A percentile compares a stretch with the other conserved stretches of the same genome.
Evolutionary conservation across 768 basidiomycete species (phyloP).

Genomic region (Lanmaoa rubissima): DNA sequence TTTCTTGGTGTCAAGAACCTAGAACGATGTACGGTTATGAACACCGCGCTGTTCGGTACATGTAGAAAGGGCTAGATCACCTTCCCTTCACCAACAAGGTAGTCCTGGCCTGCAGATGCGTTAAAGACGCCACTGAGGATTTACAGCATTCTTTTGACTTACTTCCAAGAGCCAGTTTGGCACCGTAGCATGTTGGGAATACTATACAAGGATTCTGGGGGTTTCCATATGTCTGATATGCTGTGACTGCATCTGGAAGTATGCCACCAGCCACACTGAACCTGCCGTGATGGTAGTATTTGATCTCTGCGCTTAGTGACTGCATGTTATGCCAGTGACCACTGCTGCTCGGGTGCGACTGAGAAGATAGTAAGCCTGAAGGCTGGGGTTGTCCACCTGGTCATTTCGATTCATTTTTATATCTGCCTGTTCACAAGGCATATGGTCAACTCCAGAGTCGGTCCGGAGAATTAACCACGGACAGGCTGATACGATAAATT

Average conservation of each 20-base stretch:
- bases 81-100: conserved; percentile 53
- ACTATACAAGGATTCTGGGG: conserved; percentile 53
- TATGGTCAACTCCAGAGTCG: neutral
- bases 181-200: conserved; percentile 60
- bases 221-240: conserved; percentile 57
- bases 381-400: neutral
- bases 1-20: conserved; percentile 49
- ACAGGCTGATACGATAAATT: neutral
- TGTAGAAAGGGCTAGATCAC: conserved; percentile 22
- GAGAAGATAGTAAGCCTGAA: neutral
- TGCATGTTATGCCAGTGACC: conserved; percentile 5
- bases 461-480: neutral
- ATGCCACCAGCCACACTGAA: conserved; percentile 51
- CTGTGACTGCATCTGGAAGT: conserved; percentile 55
- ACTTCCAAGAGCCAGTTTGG: conserved; percentile 45
- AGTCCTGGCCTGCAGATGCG: conserved; percentile 41
- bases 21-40: neutral
- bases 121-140: neutral
- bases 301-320: conserved; percentile 27
- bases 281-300: conserved; percentile 57
- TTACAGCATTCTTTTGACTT: conserved; percentile 15
- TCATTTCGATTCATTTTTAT: conserved; percentile 1
- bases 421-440: neutral
- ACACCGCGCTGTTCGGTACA: neutral
- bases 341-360: neutral